Conservation (phyloP, 148 eudicot genomes). For the Camellia japonica region DNA sequence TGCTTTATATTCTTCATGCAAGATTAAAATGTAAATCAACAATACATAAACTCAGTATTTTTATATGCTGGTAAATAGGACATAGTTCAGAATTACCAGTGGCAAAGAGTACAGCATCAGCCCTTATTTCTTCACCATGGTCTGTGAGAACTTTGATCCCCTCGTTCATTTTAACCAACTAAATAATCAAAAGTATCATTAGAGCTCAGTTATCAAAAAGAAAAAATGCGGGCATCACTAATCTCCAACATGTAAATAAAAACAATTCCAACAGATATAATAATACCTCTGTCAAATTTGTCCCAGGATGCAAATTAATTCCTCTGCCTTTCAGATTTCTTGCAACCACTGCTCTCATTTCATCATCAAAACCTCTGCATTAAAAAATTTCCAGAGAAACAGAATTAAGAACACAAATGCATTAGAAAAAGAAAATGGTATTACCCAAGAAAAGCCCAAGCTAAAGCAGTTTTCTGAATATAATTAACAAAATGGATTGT, state of each 20-base stretch:
- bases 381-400: conserved; percentile 9
- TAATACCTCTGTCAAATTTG: conserved; percentile 71
- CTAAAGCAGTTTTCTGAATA: not conserved
- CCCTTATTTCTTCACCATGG: conserved; percentile 88
- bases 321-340: conserved; percentile 95
- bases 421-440: not conserved
- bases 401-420: conserved; percentile 11
- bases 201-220: not conserved
- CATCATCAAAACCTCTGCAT: conserved; percentile 95
- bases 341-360: conserved; percentile 93
- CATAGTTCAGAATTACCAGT: conserved; percentile 53
- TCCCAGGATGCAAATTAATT: conserved; percentile 71
- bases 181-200: conserved; percentile 20
- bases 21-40: conserved; percentile 10
- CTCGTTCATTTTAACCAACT: conserved; percentile 71
- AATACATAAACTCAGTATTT: not conserved
- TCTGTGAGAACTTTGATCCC: conserved; percentile 83
- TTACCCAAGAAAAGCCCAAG: conserved; percentile 2
- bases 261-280: not conserved
- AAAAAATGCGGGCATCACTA: not conserved
- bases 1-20: not conserved
- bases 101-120: conserved; percentile 94
- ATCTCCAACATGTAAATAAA: not conserved
- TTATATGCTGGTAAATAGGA: not conserved
- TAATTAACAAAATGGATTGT: not conserved